phyloP scores from a whole-genome alignment of 176 grass and related monocot species.

The Oryza australiensis region DNA sequence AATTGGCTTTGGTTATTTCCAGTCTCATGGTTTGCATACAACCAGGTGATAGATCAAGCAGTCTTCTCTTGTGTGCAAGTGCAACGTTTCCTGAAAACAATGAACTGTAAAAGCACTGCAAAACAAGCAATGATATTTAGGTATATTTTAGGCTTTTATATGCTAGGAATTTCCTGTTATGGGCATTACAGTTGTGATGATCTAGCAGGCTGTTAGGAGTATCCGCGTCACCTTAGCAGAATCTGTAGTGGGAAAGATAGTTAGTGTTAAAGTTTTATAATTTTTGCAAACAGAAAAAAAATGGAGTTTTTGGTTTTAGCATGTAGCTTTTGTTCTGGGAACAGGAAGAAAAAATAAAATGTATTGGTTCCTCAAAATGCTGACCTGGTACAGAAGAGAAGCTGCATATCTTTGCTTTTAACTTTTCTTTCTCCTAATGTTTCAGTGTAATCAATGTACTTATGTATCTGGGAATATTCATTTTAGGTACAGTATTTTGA shows the following conservation, averaged over 20 bases:
- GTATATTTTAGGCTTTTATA: conserved; percentile 25
- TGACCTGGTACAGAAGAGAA: not conserved
- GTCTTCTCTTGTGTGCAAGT: conserved; percentile 20
- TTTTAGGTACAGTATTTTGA: not conserved
- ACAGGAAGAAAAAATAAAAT: conserved; percentile 24
- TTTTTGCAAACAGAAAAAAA: conserved; percentile 15
- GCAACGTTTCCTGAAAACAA: conserved; percentile 5
- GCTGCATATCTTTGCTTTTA: not conserved
- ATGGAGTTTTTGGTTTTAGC: not conserved
- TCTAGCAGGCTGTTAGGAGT: conserved; percentile 15
- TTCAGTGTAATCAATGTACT: not conserved
- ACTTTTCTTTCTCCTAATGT: conserved; percentile 10
- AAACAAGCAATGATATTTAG: conserved; percentile 20
- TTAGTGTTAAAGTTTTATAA: not conserved
- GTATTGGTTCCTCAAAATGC: not conserved
- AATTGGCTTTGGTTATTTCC: not conserved
- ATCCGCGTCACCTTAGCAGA: not conserved
- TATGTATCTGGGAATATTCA: conserved; percentile 3
- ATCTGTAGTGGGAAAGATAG: conserved; percentile 10
- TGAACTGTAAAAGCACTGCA: conserved; percentile 18
- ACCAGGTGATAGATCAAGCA: conserved; percentile 30
- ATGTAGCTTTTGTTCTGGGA: conserved; percentile 15
- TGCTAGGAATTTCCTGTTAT: conserved; percentile 30
- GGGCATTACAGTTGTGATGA: conserved; percentile 24
- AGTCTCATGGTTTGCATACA: not conserved